Percentiles rank a stretch among this genome's conserved stretches.
These are phyloP conservation scores for Prunus yedoensis DNA, from an alignment of 331 rosid species.

Conservation along the genomic window DNA sequence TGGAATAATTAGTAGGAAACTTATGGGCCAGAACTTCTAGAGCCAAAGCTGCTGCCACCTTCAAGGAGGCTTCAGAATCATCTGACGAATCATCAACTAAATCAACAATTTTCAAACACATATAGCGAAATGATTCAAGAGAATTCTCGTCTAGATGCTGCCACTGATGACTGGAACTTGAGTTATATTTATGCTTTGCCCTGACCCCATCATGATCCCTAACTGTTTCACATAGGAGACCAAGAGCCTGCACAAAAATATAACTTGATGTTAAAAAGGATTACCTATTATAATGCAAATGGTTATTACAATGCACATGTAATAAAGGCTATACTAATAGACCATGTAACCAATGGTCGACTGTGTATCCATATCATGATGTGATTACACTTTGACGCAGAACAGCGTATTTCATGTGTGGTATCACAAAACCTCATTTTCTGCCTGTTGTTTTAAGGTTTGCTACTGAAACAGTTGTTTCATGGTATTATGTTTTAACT, in stretches of 20 bases:
- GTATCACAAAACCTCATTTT: background rate
- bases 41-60: conserved; percentile 78
- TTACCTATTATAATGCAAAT: background rate
- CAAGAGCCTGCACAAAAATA: conserved; percentile 74
- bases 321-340: background rate
- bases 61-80: conserved; percentile 48
- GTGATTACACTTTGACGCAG: background rate
- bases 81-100: conserved; percentile 54
- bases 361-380: background rate
- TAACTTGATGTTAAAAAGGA: conserved; percentile 1
- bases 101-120: conserved; percentile 61
- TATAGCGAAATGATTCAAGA: conserved; percentile 43
- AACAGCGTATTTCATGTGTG: background rate
- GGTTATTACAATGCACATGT: background rate
- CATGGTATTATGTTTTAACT: background rate
- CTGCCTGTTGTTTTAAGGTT: background rate
- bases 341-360: background rate
- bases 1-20: conserved; percentile 55
- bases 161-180: conserved; percentile 43
- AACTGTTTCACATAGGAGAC: conserved; percentile 64
- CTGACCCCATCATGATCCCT: conserved; percentile 39
- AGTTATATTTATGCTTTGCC: conserved; percentile 39
- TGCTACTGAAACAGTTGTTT: background rate
- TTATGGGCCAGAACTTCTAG: conserved; percentile 68
- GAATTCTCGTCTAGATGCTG: conserved; percentile 52